Conservation (phyloP, 345 rosid species). For the Erysimum cheiranthoides region DNA sequence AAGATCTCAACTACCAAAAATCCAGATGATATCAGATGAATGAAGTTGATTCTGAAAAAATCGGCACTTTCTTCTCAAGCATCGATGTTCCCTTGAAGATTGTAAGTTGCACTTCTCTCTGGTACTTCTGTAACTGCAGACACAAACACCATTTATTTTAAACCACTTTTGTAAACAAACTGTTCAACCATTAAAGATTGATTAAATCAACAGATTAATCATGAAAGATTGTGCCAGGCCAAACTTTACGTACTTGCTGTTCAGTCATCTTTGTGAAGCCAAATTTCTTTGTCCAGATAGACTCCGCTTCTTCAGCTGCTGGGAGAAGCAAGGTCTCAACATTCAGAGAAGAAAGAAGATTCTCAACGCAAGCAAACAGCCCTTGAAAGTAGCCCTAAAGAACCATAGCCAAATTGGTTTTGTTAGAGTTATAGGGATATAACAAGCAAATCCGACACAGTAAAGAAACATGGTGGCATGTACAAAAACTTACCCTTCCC, state of each 20-base stretch:
- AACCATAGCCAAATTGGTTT: constrained; percentile 24
- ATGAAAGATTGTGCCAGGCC: neutral
- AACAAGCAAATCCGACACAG: constrained; percentile 17
- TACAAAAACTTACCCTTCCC: constrained; percentile 67
- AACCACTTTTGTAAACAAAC: constrained; percentile 4
- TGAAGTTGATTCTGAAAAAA: constrained; percentile 22
- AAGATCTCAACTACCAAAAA: constrained; percentile 21
- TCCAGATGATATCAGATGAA: constrained; percentile 16
- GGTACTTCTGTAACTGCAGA: constrained; percentile 64
- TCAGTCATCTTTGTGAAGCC: constrained; percentile 74
- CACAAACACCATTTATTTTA: constrained; percentile 19
- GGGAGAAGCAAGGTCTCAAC: constrained; percentile 87
- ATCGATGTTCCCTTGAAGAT: constrained; percentile 79
- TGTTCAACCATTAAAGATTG: neutral
- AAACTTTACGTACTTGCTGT: constrained; percentile 58
- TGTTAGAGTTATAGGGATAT: neutral
- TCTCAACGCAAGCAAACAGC: constrained; percentile 76
- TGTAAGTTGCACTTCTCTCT: constrained; percentile 69
- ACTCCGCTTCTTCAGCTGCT: constrained; percentile 88
- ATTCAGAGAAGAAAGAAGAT: constrained; percentile 61
- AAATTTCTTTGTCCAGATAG: constrained; percentile 85
- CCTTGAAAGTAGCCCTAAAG: constrained; percentile 85
- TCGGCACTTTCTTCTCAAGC: constrained; percentile 78
- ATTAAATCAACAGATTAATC: neutral
- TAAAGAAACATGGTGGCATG: neutral